These are phyloP conservation scores for Telfairia occidentalis DNA, from an alignment of 331 rosid genomes.

Conservation along the genomic window DNA sequence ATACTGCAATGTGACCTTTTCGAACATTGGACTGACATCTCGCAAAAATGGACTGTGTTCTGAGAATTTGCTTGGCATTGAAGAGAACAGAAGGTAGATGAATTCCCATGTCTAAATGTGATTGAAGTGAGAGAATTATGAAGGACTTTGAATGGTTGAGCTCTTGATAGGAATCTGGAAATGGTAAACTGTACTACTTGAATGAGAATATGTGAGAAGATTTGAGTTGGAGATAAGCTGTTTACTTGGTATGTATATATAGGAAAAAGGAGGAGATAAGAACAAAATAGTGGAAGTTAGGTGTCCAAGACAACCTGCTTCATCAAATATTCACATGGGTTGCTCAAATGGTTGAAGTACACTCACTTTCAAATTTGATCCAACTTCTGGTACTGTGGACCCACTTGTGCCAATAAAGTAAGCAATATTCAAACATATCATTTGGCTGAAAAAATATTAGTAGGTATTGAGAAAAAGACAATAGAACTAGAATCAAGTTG, in stretches of 20 bases:
- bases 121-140: neutral
- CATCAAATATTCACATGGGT: slow-evolving; percentile 3
- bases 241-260: neutral
- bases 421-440: neutral
- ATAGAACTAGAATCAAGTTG: neutral
- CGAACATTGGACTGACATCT: slow-evolving; percentile 19
- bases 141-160: neutral
- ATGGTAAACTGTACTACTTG: neutral
- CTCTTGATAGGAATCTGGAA: neutral
- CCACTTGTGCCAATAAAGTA: neutral
- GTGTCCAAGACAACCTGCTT: neutral
- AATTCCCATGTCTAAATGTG: neutral
- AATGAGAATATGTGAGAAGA: neutral
- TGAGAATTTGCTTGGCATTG: neutral
- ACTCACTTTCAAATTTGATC: neutral
- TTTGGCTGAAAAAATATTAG: neutral
- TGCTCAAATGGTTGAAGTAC: neutral
- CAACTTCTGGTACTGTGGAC: neutral
- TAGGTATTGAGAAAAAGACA: neutral
- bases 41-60: neutral
- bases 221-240: neutral
- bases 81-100: neutral
- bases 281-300: neutral
- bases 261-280: neutral
- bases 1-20: slow-evolving; percentile 31